Conservation (phyloP, 2,329 filamentous ascomycete genomes). For the Penicillium hesseltinei region DNA sequence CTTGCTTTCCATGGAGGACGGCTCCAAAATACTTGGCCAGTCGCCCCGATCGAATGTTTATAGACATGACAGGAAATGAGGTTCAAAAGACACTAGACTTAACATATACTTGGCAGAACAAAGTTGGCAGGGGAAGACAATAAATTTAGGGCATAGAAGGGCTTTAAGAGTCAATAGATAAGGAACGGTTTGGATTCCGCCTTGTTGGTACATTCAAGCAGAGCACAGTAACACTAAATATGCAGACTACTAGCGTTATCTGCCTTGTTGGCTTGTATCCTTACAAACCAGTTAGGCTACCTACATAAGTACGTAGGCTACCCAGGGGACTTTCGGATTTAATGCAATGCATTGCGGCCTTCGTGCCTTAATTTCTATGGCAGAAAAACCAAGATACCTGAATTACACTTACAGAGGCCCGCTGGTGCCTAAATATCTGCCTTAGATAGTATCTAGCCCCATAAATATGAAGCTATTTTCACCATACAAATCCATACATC, state of each 20-base stretch:
- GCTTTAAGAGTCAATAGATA: neutral
- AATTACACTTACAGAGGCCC: no score
- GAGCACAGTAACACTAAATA: neutral
- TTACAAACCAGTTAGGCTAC: no score
- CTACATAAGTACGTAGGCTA: no score
- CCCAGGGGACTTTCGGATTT: no score
- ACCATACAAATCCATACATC: no score
- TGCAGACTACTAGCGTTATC: neutral
- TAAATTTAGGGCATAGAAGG: neutral
- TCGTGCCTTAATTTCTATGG: no score
- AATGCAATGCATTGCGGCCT: no score
- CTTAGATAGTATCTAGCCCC: no score
- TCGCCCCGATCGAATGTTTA: conserved; percentile 21
- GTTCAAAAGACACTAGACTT: neutral
- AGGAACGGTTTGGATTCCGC: neutral
- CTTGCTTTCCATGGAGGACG: conserved; percentile 41
- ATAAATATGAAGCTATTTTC: no score
- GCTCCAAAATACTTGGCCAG: conserved; percentile 42
- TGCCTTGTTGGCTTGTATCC: no score
- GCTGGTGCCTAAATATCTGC: no score
- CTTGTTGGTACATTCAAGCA: neutral
- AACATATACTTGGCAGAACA: neutral
- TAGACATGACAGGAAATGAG: conserved; percentile 12
- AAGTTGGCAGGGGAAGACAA: neutral
- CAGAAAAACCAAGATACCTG: no score